Evolutionary conservation across 1,284 basidiomycete species (phyloP).

Genomic region (Schizopora paradoxa): DNA sequence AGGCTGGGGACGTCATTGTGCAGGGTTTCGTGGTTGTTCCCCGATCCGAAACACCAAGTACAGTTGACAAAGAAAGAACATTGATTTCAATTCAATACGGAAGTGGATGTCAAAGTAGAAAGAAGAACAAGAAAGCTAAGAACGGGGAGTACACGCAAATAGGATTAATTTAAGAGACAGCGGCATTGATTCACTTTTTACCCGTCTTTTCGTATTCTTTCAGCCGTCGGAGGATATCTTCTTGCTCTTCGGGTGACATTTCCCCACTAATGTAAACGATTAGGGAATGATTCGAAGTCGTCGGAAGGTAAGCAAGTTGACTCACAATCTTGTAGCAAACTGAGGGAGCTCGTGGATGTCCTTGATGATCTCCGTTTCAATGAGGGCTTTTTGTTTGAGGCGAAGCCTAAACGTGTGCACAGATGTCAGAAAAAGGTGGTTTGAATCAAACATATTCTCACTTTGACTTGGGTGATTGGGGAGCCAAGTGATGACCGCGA

Average conservation of each 20-base stretch:
- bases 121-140: too few species aligned
- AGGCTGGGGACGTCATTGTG: too few species aligned
- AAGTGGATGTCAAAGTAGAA: too few species aligned
- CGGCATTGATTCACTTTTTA: not conserved
- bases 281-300: not conserved
- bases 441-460: slow-evolving; percentile 28
- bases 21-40: too few species aligned
- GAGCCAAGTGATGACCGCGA: slow-evolving; percentile 50
- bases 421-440: slow-evolving; percentile 13
- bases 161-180: not conserved
- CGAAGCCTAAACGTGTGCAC: slow-evolving; percentile 35
- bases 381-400: slow-evolving; percentile 50
- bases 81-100: too few species aligned
- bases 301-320: not conserved
- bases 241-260: slow-evolving; percentile 16
- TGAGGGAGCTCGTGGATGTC: slow-evolving; percentile 41
- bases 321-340: slow-evolving; percentile 64
- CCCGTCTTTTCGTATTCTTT: slow-evolving; percentile 15
- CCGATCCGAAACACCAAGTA: too few species aligned
- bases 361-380: slow-evolving; percentile 53
- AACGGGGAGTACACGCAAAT: too few species aligned
- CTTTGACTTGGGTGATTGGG: slow-evolving; percentile 45
- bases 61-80: too few species aligned
- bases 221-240: slow-evolving; percentile 10
- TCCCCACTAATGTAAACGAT: not conserved